Evolutionary conservation across 1,284 basidiomycete species (phyloP).

Genomic region (Leccinum variabile): DNA sequence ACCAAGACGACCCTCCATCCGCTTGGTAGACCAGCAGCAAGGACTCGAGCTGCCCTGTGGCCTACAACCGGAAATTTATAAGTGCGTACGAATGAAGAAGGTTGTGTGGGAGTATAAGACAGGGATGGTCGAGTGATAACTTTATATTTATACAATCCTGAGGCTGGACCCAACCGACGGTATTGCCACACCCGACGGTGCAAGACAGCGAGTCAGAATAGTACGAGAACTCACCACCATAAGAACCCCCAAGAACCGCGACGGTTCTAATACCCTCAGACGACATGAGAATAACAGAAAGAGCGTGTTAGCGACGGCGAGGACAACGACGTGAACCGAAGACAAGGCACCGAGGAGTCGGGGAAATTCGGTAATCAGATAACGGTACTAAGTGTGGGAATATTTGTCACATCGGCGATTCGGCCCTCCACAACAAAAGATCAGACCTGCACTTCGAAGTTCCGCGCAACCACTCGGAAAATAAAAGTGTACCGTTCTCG

Average conservation of each 20-base stretch:
- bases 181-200: background rate
- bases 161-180: background rate
- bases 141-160: background rate
- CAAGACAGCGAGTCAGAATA: background rate
- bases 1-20: slow-evolving; percentile 70
- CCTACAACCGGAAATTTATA: slow-evolving; percentile 27
- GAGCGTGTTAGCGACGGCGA: slow-evolving; percentile 1
- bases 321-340: background rate
- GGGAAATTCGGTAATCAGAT: slow-evolving; percentile 7
- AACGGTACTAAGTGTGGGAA: slow-evolving; percentile 4
- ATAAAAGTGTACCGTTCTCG: too few relatives aligned
- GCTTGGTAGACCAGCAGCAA: slow-evolving; percentile 55
- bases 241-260: slow-evolving; percentile 60
- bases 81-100: background rate
- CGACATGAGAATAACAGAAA: slow-evolving; percentile 15
- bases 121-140: background rate
- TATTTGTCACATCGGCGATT: background rate
- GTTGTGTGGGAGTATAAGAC: slow-evolving; percentile 5
- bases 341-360: background rate
- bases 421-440: too few relatives aligned
- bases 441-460: too few relatives aligned
- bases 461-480: too few relatives aligned
- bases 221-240: slow-evolving; percentile 48
- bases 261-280: slow-evolving; percentile 39
- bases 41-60: slow-evolving; percentile 53